Evolutionary conservation across 805 yeast species (phyloP), one percentile per base, ranked within the genome.

Genomic region (Yarrowia bubula): DNA sequence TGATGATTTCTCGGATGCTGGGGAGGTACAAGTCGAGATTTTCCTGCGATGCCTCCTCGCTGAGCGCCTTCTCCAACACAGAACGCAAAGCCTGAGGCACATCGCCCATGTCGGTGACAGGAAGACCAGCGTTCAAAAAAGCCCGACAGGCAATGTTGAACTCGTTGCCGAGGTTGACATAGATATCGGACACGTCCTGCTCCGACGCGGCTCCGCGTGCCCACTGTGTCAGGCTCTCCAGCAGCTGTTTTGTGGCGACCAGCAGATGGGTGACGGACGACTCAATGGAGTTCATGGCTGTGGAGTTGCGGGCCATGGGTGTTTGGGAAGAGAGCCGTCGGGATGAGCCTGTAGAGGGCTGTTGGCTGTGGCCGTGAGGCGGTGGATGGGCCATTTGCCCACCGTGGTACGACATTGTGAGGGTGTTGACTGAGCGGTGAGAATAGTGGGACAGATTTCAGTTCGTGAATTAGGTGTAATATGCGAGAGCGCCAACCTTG

Each of bases 211-310:
- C 81, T 22, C 84, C 85, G 67, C 84, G 81, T 0, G 98, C 92
- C 99, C 99, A 95, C 67, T 86, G 90, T 0, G 96, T 90, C 61
- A 95, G 78, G 15, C 90, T 83, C 71, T 90, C 96, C n/a, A 95
- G 79, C 11, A 93, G 79, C 66, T 90, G 92, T 71, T 93, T 93
- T 0, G 98, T 92, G 0, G 96, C 88, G 41, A 92, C 92, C 50
- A 95, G 80, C 31, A 93, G 80, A 67, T 91, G 77, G 17, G 96
- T 84, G 50, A 89, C 89, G 70, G 92, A 83, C 53, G 92, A 84
- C 72, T 90, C 96, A 61, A 88, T 86, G 9, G 92, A 84, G 67
- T 80, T 78, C 76, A 71, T 71, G 61, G 61, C 61, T 3, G 61
- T 55, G 31, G 61, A 33, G 66, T 48, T 44, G 58, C 46, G 55